Base-by-base conservation (phyloP, 805 yeast genomes). In the Kodamaea neixiangensis region DNA sequence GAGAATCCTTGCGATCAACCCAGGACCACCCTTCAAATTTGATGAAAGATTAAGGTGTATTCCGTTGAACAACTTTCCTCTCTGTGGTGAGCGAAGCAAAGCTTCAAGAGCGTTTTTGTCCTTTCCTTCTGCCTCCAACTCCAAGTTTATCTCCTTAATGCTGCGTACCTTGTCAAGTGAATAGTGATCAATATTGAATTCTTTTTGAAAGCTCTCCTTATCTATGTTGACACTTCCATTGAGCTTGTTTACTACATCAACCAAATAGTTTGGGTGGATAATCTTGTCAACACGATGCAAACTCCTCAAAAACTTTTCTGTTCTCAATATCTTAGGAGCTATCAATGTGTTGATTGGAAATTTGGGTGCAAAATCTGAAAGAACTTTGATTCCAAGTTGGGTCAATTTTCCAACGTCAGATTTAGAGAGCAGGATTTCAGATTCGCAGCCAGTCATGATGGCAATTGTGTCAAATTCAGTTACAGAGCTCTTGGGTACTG, bases 241-340 rank as follows among this genome's bases (percentile, higher is more conserved):
- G 25, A 40, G n/a, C 20, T 55, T 57, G 7, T 56, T 53, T 21
- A 82, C 51, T 0, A 82, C 70, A 39, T 79, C 81, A 1, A 67
- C 67, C 1, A 85, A 52, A 52, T 82, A 85, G 3, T 67, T 61
- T 0, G 91, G 89, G 29, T 81, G 78, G 1, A 87, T 57, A 2
- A 84, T 78, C 48, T 72, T 67, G n/a, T 69, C 66, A 7, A 81
- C 82, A 39, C 73, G 73, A 47, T 90, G 81, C 46, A 91, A 68
- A 17, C 91, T 82, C 40, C 80, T 78, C 48, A 93, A 74, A 60
- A 93, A 92, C 68, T 93, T 94, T 51, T 87, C 96, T 0, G 98
- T 93, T 56, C 97, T 75, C 58, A 87, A 63, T n/a, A 87, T 76
- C 53, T 82, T 82, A 1, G 97, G 97, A 0, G 97, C 92, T 9